A percentile compares a stretch with the other conserved stretches of the same genome.
Evolutionary conservation across 2,329 filamentous ascomycete species (phyloP).

Genomic region (Aspergillus pseudoglaucus): DNA sequence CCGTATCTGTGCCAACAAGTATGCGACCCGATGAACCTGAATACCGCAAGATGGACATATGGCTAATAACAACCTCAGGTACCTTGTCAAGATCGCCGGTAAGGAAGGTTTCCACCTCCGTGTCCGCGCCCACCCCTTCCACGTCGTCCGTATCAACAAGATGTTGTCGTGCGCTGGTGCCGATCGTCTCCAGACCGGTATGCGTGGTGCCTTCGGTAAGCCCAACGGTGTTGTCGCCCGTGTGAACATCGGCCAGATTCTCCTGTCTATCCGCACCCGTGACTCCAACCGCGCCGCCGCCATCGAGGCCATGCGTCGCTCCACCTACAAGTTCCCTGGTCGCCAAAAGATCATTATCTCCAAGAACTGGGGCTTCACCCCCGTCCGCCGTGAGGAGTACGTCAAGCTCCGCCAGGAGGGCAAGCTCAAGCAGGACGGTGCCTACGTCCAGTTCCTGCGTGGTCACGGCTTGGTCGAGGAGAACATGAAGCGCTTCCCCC

Average conservation of each 20-base stretch:
- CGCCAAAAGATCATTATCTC: slow-evolving; percentile 99
- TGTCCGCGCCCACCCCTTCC: slow-evolving; percentile 91
- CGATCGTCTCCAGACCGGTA: slow-evolving; percentile 99
- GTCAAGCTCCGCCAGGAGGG: slow-evolving; percentile 89
- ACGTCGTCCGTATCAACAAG: slow-evolving; percentile 99
- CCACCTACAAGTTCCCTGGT: slow-evolving; percentile 99
- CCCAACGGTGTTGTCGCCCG: slow-evolving; percentile 97
- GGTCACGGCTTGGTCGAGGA: slow-evolving; percentile 79
- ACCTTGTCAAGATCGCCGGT: slow-evolving; percentile 62
- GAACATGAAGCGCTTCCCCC: slow-evolving; percentile 94
- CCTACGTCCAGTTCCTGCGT: slow-evolving; percentile 98
- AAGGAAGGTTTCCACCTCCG: slow-evolving; percentile 68
- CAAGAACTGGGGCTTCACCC: slow-evolving; percentile 99
- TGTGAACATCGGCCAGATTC: slow-evolving; percentile 99
- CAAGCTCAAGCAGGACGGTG: slow-evolving; percentile 92
- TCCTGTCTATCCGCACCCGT: slow-evolving; percentile 94
- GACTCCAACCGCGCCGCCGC: slow-evolving; percentile 86
- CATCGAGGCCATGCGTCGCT: slow-evolving; percentile 97
- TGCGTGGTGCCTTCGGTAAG: slow-evolving; percentile 99
- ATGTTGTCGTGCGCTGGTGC: slow-evolving; percentile 99
- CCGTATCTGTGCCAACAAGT: slow-evolving; percentile 99
- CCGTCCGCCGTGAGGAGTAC: slow-evolving; percentile 96
- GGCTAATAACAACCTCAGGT: slow-evolving; percentile 35
- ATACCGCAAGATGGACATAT: neutral
- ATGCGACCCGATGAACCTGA: slow-evolving; percentile 19